Evolutionary conservation across 805 yeast species (phyloP).

Genomic region (Barnettozyma vustinii): DNA sequence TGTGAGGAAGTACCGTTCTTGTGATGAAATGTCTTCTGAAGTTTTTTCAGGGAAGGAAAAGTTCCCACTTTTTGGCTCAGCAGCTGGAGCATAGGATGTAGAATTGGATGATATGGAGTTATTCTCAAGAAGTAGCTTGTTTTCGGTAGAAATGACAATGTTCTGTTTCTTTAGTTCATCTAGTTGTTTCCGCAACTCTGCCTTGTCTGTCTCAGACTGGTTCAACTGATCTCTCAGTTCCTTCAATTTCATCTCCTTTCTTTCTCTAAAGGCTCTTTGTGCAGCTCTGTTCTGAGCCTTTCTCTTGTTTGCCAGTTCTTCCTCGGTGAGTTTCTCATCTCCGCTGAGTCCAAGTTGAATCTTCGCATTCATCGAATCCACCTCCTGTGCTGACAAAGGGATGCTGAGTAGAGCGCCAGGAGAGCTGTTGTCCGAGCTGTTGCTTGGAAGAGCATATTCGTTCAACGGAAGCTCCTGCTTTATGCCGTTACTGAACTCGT

Average conservation of each 20-base stretch:
- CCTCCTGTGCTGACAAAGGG: slow-evolving; percentile 19
- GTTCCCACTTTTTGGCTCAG: background rate
- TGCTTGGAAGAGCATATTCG: slow-evolving; percentile 2
- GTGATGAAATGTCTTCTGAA: background rate
- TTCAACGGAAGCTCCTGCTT: slow-evolving; percentile 5
- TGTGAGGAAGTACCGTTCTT: slow-evolving; percentile 5
- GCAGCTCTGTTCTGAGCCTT: slow-evolving; percentile 98
- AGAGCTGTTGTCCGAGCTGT: slow-evolving; percentile 18
- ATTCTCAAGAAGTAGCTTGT: slow-evolving; percentile 44
- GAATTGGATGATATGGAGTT: slow-evolving; percentile 6
- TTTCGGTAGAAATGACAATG: slow-evolving; percentile 54
- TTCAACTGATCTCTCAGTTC: slow-evolving; percentile 58
- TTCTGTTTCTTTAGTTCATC: slow-evolving; percentile 51
- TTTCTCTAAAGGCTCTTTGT: slow-evolving; percentile 92
- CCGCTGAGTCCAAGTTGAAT: slow-evolving; percentile 53
- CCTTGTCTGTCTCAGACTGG: slow-evolving; percentile 51
- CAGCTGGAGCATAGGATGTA: background rate
- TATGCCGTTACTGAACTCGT: slow-evolving; percentile 7
- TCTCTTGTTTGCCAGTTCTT: slow-evolving; percentile 52
- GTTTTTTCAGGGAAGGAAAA: slow-evolving; percentile 11
- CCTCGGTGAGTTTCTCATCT: slow-evolving; percentile 63
- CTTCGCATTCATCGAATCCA: slow-evolving; percentile 52
- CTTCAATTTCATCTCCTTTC: slow-evolving; percentile 82
- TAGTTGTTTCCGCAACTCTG: slow-evolving; percentile 40
- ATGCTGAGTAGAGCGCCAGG: slow-evolving; percentile 13